Percentiles rank a stretch among this genome's conserved stretches.
These are phyloP conservation scores for Lepidium sativum DNA, from an alignment of 345 rosid genomes.

Conservation along the genomic window DNA sequence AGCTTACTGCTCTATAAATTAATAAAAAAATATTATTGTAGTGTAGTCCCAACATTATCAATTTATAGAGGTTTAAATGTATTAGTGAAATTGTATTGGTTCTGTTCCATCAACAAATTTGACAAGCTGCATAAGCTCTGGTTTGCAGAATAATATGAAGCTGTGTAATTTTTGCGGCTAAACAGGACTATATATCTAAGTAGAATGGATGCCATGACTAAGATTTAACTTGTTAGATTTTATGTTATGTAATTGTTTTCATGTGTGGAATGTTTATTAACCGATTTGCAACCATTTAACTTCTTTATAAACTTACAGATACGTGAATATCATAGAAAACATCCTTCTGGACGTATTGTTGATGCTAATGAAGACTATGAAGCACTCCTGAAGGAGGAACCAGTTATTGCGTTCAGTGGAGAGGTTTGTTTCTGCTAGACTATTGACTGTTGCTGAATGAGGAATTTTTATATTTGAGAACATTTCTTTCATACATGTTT, in stretches of 20 bases:
- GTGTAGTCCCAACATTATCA: no score
- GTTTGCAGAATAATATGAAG: background rate
- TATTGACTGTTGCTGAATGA: background rate
- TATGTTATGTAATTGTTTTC: background rate
- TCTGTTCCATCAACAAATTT: background rate
- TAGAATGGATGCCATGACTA: background rate
- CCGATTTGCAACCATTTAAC: background rate
- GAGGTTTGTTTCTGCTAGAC: slow-evolving; percentile 45
- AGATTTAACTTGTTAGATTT: background rate
- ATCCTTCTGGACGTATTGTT: slow-evolving; percentile 73
- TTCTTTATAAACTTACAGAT: slow-evolving; percentile 6
- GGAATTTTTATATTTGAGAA: background rate
- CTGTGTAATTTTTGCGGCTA: background rate
- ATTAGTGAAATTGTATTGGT: background rate
- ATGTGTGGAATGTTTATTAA: background rate
- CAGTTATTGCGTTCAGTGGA: slow-evolving; percentile 72
- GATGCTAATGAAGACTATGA: slow-evolving; percentile 72
- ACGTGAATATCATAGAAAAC: slow-evolving; percentile 80
- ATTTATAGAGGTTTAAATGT: no score
- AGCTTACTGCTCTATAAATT: no score
- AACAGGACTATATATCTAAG: background rate
- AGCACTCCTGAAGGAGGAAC: slow-evolving; percentile 74
- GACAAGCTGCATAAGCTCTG: background rate
- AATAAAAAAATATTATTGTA: no score
- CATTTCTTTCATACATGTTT: background rate